Evolutionary conservation across 2,329 filamentous ascomycete species (phyloP), one percentile per base, ranked within the genome.

Genomic region (Diaporthe nobilis): DNA sequence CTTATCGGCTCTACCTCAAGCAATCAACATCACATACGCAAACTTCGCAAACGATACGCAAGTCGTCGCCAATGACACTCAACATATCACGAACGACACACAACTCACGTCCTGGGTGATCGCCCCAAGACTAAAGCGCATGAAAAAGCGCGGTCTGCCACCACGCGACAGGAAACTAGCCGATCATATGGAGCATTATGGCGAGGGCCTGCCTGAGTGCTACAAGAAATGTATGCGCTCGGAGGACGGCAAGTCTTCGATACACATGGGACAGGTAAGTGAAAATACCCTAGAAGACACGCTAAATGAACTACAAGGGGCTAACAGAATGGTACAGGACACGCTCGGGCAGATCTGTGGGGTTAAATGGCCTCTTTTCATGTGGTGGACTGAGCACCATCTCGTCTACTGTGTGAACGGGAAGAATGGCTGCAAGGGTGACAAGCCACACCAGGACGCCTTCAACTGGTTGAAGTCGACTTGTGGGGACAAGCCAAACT

Each of bases 201-300:
- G 61, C 17, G 17, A 47, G 17, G 28, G 8, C 15, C 61, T 65
- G 2, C 61, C 61, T 3, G 61, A 65, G 25, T 65, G 61, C 61
- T 65, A 65, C 25, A 65, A 65, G 61, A 65, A 34, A 2, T 65
- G 61, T 42, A 31, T 65, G 39, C 61, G 61, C 8, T n/a, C 25
- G 4, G 25, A 34, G 25, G 61, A 65, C 1, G 61, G 61, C 42
- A 47, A 47, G 13, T 4, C 42, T 0, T 4, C 1, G 9, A 65
- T 65, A 1, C 61, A 65, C 25, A 65, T 65, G 61, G 61, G 61
- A 8, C 3, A 65, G 39, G 60, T 63, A 22, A 3, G 60, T 63
- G 1, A 44, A 15, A 25, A 9, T 10, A 2, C 5, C 37, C 22
- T 12, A 9, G n/a, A 2, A 55, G 17, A 7, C 13, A 1, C 6